Conservation (phyloP, 2,329 filamentous ascomycete species). For the Xenosphaeropsis pyriputrescens region DNA sequence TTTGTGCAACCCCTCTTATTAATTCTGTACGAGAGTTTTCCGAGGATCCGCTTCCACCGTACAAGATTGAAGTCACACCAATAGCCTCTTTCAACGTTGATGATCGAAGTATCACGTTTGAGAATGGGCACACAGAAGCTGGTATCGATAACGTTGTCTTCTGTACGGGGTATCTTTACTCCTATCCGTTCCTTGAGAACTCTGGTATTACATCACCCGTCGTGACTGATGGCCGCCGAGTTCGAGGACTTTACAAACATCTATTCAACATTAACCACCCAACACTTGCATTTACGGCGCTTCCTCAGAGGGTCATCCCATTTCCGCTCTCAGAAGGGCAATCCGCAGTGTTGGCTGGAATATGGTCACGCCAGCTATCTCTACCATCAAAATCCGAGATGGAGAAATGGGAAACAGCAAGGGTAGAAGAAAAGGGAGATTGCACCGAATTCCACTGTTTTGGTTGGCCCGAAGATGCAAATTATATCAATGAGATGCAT, state of each 20-base stretch:
- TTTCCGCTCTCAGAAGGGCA: slow-evolving; percentile 73
- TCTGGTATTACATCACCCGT: slow-evolving; percentile 32
- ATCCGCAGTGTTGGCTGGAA: slow-evolving; percentile 58
- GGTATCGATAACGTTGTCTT: slow-evolving; percentile 68
- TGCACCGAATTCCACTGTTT: slow-evolving; percentile 32
- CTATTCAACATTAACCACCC: slow-evolving; percentile 63
- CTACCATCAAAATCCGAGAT: slow-evolving; percentile 53
- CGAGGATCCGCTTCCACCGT: slow-evolving; percentile 1
- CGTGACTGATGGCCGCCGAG: slow-evolving; percentile 53
- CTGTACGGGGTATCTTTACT: slow-evolving; percentile 82
- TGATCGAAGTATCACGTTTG: slow-evolving; percentile 48
- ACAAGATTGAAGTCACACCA: slow-evolving; percentile 35
- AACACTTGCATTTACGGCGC: slow-evolving; percentile 60
- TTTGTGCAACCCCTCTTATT: slow-evolving; percentile 46
- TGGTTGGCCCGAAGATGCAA: slow-evolving; percentile 42
- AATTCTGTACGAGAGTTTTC: slow-evolving; percentile 42
- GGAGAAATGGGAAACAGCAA: slow-evolving; percentile 46
- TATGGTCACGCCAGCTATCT: slow-evolving; percentile 57
- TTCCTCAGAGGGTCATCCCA: slow-evolving; percentile 77
- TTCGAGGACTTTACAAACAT: slow-evolving; percentile 64
- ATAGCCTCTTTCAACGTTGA: slow-evolving; percentile 41
- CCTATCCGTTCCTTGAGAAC: slow-evolving; percentile 53
- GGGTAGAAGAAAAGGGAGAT: slow-evolving; percentile 23
- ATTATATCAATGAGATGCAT: slow-evolving; percentile 55
- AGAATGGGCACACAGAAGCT: slow-evolving; percentile 46